Evolutionary conservation across 2,329 filamentous ascomycete species (phyloP), one percentile per base, ranked within the genome.

Genomic region (Colletotrichum cordylinicola): DNA sequence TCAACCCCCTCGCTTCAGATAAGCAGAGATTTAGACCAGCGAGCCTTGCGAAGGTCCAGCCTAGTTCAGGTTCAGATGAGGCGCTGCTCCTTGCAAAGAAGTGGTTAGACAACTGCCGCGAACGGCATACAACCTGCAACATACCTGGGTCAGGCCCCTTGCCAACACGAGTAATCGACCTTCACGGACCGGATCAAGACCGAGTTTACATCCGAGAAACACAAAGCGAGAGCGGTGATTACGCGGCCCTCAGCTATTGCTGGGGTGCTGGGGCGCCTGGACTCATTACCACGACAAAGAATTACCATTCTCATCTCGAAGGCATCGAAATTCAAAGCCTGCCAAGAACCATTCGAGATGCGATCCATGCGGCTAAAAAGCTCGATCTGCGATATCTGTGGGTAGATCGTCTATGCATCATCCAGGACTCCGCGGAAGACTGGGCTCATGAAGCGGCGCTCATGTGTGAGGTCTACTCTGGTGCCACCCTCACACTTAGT

Each of bases 161-260:
- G 1, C 43, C 43, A 8, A 52, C 43, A 7, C 43, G 43, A 52
- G 43, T 52, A 13, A 0, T 52, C 2, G 43, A 52, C 0, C 43
- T 52, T 13, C 0, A 1, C 9, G 43, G n/a, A 9, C 0, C 0
- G 0, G n/a, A 48, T 13, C n/a, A 13, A 4, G 1, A 4, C 3
- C 43, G 2, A 21, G n/a, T 52, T 21, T 21, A 2, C 3, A n/a
- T 52, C 4, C n/a, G n/a, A 52, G 43, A 52, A 4, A 3, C 10
- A 2, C 43, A 52, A 8, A n/a, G 0, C 0, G 4, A 2, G n/a
- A 52, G 43, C 10, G 3, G 43, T 2, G 43, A 21, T 1, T 52
- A 52, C 43, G 43, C 43, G 43, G 43, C 43, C 21, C 43, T 21
- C 6, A 13, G 43, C n/a, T 52, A 52, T 21, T 52, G 43, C n/a